Base-by-base conservation (phyloP, 2,329 filamentous ascomycete genomes). In the Triangularia verruculosa region DNA sequence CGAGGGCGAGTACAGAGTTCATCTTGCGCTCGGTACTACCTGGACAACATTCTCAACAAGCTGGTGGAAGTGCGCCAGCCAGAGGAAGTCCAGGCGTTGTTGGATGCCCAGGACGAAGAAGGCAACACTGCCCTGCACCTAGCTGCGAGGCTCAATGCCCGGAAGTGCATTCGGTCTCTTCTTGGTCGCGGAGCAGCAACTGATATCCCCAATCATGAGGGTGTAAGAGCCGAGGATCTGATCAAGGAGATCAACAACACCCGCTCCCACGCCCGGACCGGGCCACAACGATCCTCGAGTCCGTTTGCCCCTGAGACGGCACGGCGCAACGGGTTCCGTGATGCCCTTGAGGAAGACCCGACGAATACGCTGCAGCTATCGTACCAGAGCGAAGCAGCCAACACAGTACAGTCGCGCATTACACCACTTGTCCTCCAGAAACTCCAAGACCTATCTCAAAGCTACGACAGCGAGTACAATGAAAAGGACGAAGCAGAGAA, bases 11-110 rank as follows among this genome's bases (percentile, higher is more conserved):
- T 85, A 4, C 91, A 90, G 66, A 97, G 94, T 76, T 93, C 93
- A 73, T 89, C 91, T 22, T 96, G 91, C 72, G 93, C 93, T 30
- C 86, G 92, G 32, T 98, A 98, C 75, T 99, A 99, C 76, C 85
- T 97, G 30, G 94, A 98, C 75, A 90, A 90, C 68, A 89, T 98
- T 66, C 82, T 98, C 61, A 94, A 96, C 76, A 93, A 90, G 74
- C 85, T 99, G 65, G 86, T 89, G 66, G 92, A 96, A 71, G 86
- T 88, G 0, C 86, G 91, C 69, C 87, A 92, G 4, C 89, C 89
- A 8, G 86, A 89, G 62, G 88, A 91, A 62, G 87, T 98, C 56
- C 91, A 93, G 65, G 82, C 86, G 56, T 78, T 98, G 11, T 80
- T 99, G 11, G 92, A 97, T 70, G 84, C 87, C 8, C 91, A 93